phyloP scores from a whole-genome alignment of 371 early-diverging fungal genomes.

The Haplosporangium sp. region DNA sequence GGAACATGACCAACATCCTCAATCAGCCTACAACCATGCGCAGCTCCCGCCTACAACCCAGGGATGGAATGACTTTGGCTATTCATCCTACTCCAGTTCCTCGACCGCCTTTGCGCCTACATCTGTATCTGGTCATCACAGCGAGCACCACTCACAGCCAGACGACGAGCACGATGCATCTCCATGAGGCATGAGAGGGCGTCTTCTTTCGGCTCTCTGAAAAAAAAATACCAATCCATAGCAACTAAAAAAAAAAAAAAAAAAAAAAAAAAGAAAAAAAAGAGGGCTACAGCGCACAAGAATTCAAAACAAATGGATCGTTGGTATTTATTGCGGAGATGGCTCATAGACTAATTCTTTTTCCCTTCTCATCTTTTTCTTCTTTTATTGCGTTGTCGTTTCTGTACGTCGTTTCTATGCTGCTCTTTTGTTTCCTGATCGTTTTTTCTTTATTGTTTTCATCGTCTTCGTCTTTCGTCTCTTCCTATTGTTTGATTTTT shows the following conservation, averaged over 20 bases:
- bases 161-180: slow-evolving; percentile 26
- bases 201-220: background rate
- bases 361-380: too few species aligned
- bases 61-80: slow-evolving; percentile 34
- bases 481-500: background rate
- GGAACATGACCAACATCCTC: slow-evolving; percentile 25
- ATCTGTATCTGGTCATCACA: slow-evolving; percentile 25
- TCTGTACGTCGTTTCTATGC: too few species aligned
- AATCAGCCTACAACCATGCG: background rate
- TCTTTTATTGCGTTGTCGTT: too few species aligned
- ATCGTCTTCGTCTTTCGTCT: slow-evolving; percentile 2
- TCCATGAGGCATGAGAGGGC: slow-evolving; percentile 3
- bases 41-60: slow-evolving; percentile 27
- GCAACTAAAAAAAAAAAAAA: too few species aligned
- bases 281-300: too few species aligned
- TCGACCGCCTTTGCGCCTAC: slow-evolving; percentile 1
- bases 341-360: too few species aligned
- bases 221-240: background rate
- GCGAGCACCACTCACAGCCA: slow-evolving; percentile 12
- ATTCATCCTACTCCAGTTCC: slow-evolving; percentile 24
- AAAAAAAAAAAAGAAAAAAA: too few species aligned
- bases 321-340: too few species aligned
- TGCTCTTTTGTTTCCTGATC: background rate
- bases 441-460: background rate
- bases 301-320: too few species aligned